Evolutionary conservation across 805 yeast species (phyloP), one percentile per base, ranked within the genome.

Genomic region (Candida chauliodis): DNA sequence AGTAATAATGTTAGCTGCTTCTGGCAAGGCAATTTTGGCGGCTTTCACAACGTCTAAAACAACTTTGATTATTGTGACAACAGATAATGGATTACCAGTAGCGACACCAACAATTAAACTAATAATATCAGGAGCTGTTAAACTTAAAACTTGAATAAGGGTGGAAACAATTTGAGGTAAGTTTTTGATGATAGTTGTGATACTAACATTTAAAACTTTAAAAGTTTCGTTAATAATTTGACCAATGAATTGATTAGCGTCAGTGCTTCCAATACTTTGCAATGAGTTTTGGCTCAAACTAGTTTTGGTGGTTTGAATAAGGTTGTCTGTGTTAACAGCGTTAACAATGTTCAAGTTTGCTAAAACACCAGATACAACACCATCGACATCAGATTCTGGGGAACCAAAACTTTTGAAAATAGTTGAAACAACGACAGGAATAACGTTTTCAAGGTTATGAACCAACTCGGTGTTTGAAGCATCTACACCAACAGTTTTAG

Each of bases 51-150:
- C 36, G 17, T 23, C 21, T 5, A 5, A 5, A 10, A 14, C 27
- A 22, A 31, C 8, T 11, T 24, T 16, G 10, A 24, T 17, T 11
- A 33, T 8, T 8, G 11, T 24, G 8, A 15, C 29, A 15, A 33
- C 4, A 8, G 29, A 23, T 15, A 24, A 23, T 5, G 22, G 22
- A 16, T 23, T 23, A 23, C 22, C 29, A 8, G 29, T 15, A 13
- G 17, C 16, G 3, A 33, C 6, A 33, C 29, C 36, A 33, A 23
- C 36, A 17, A 33, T 22, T 22, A 33, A 33, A 16, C 16, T 23
- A n/a, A 24, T 15, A 24, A 33, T 22, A 33, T 33, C 29, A 11
- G 36, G 36, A 33, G 26, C 36, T 8, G 36, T 23, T 17, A 33
- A 33, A 4, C 9, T 10, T 17, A 33, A 33, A 3, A 23, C n/a